Evolutionary conservation across 108 stramenopile genomes (phyloP), one percentile per base, ranked within the genome.

Genomic region (Bacterosira constricta): DNA sequence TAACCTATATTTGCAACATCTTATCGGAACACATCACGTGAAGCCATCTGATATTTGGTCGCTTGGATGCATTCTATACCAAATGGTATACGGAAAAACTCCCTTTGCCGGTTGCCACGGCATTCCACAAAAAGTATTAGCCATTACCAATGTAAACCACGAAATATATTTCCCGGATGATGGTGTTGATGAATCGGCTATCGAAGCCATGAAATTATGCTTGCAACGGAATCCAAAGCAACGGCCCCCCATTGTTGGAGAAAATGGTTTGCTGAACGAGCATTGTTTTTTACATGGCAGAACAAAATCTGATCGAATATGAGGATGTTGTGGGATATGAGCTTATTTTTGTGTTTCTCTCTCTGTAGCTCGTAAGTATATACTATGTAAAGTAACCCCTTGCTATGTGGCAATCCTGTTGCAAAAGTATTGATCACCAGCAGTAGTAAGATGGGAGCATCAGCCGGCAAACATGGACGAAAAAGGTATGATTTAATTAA

Each of bases 1-100:
- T 41, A 63, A 12, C 32, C 31, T 57, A 3, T 35, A 23, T 63
- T 53, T 47, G 7, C n/a, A 83, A 58, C n/a, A 69, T 79, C 52
- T 46, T 85, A 7, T 84, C 79, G 77, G 3, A 21, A 29, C 20
- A 15, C 2, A 20, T 30, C 27, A 12, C 54, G n/a, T n/a, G 17
- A 52, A 88, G 80, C 82, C 92, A 34, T 94, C 92, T 10, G 97
- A 97, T 72, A 89, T 97, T 18, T 96, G 97, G 97, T 92, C 90
- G 25, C 81, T 99, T 12, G 99, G 99, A 6, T 98, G 97, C 69
- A 98, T 99, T 37, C 75, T 99, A 9, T 99, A 99, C 69, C 97
- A 98, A 82, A 96, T 99, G 91, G 86, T 98, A 4, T 96, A 95
- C 31, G 96, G 95, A 0, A 78, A 85, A 66, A 92, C 96, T 6